These are phyloP conservation scores for Hypholoma fasciculare DNA, from an alignment of 768 basidiomycete species.

Conservation along the genomic window DNA sequence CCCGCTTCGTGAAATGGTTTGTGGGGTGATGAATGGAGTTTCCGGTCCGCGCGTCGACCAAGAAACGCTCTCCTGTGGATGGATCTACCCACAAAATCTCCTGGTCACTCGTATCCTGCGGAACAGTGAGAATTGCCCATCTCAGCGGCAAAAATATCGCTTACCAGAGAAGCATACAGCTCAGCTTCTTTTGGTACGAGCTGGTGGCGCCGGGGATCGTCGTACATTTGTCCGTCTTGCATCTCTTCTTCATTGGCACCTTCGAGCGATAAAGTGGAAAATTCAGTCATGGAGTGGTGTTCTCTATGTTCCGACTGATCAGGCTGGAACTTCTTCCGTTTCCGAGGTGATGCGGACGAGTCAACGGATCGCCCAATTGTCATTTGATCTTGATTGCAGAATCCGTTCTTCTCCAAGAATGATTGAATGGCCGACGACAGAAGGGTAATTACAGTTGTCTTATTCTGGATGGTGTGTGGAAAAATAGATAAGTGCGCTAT, in stretches of 20 bases:
- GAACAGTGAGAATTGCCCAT: constrained; percentile 10
- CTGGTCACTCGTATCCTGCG: constrained; percentile 24
- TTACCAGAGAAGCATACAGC: constrained; percentile 20
- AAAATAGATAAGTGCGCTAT: constrained; percentile 5
- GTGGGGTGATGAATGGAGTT: constrained; percentile 50
- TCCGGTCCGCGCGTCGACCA: constrained; percentile 70
- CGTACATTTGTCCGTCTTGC: constrained; percentile 1
- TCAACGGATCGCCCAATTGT: constrained; percentile 12
- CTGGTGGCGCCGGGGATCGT: neutral
- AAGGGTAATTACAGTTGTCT: constrained; percentile 52
- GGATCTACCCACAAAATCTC: constrained; percentile 64
- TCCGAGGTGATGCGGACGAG: constrained; percentile 42
- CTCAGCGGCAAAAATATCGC: constrained; percentile 9
- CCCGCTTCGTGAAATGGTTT: constrained; percentile 7
- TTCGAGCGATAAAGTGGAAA: constrained; percentile 16
- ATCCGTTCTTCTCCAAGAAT: constrained; percentile 68
- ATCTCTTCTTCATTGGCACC: constrained; percentile 11
- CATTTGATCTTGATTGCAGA: constrained; percentile 32
- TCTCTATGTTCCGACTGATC: constrained; percentile 39
- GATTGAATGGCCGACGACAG: constrained; percentile 57
- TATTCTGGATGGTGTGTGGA: constrained; percentile 45
- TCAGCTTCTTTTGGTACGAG: constrained; percentile 5
- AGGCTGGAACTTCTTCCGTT: constrained; percentile 46
- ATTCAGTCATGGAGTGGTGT: constrained; percentile 16
- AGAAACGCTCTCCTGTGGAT: constrained; percentile 53